Evolutionary conservation across 2,329 filamentous ascomycete species (phyloP), one percentile per base, ranked within the genome.

Genomic region (Fusarium nodosum): DNA sequence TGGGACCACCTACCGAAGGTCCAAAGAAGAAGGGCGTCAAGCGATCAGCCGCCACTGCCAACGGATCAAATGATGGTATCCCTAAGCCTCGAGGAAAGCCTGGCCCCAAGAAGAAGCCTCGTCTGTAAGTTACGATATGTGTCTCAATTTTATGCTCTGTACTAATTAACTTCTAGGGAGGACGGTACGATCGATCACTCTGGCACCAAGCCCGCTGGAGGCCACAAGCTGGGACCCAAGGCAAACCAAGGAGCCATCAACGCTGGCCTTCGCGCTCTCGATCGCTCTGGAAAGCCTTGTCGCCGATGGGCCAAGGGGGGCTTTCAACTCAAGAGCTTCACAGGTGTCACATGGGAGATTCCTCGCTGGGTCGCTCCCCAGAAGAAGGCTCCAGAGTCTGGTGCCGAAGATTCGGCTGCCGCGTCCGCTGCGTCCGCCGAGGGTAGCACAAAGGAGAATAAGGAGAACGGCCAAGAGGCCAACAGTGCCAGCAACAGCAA

Each of bases 241-340:
- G 95, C 95, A 53, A 98, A 97, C 79, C 93, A 95, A 75, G 96
- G 96, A 69, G 95, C 95, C 63, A 99, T 99, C 85, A 99, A 99
- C 78, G 96, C 96, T 56, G 93, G 93, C 54, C 90, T 99, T 51
- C 93, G 96, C 57, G 95, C 96, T 15, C 91, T 99, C 69, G 96
- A 99, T 80, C 91, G 95, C 65, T 92, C 92, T 10, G 95, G 95
- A 72, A 92, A 95, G 76, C 94, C 96, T 12, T 97, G 94, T 80
- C 92, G 95, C 70, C 94, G 90, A 79, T 99, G 96, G 96, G 86
- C 89, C 77, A 93, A 90, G 79, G 93, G 93, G 68, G 87, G 90
- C 58, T 93, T 98, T 78, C 86, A 85, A 50, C 84, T 98, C 73
- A 97, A 97, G 85, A 97, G 91, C 79, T 98, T 98, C 79, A 97